These are phyloP conservation scores for Phytophthora vignae DNA, from an alignment of 352 stramenopile species.

Conservation along the genomic window DNA sequence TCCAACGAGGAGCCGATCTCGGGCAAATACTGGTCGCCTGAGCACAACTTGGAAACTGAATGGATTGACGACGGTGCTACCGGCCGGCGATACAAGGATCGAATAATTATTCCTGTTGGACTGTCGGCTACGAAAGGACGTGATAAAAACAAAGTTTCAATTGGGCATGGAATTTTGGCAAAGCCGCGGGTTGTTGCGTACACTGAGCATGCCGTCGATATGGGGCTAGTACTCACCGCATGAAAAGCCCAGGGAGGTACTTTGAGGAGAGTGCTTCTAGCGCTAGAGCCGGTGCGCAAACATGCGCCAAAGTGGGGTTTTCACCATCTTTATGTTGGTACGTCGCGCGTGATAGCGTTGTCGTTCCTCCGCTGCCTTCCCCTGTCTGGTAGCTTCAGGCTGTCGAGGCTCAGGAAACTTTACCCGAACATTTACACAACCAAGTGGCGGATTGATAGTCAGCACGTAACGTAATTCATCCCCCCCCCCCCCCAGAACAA, in stretches of 20 bases:
- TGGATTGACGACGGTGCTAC: neutral
- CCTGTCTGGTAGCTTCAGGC: slow-evolving; percentile 4
- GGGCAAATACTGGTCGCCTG: neutral
- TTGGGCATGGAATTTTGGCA: neutral
- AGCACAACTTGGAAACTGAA: slow-evolving; percentile 17
- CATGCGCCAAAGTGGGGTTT: slow-evolving; percentile 9
- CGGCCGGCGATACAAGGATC: neutral
- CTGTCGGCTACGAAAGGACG: too few relatives aligned
- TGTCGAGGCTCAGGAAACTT: neutral
- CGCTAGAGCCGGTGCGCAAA: neutral
- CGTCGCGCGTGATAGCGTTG: slow-evolving; percentile 8
- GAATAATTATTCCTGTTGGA: slow-evolving; percentile 20
- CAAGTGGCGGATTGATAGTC: slow-evolving; percentile 15
- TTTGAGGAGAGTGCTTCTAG: slow-evolving; percentile 21
- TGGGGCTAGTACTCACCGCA: slow-evolving; percentile 24
- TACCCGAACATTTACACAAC: slow-evolving; percentile 20
- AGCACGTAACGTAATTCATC: neutral
- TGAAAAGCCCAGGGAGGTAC: slow-evolving; percentile 36
- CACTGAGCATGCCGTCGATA: slow-evolving; percentile 26
- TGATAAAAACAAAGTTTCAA: neutral
- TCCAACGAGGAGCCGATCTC: neutral
- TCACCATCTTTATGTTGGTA: slow-evolving; percentile 21
- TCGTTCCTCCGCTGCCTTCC: slow-evolving; percentile 11
- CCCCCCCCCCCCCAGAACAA: too few relatives aligned
- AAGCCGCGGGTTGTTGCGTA: slow-evolving; percentile 7